Evolutionary conservation across 768 basidiomycete genomes (phyloP), one percentile per base, ranked within the genome.

Genomic region (Auricularia auricula-judae): DNA sequence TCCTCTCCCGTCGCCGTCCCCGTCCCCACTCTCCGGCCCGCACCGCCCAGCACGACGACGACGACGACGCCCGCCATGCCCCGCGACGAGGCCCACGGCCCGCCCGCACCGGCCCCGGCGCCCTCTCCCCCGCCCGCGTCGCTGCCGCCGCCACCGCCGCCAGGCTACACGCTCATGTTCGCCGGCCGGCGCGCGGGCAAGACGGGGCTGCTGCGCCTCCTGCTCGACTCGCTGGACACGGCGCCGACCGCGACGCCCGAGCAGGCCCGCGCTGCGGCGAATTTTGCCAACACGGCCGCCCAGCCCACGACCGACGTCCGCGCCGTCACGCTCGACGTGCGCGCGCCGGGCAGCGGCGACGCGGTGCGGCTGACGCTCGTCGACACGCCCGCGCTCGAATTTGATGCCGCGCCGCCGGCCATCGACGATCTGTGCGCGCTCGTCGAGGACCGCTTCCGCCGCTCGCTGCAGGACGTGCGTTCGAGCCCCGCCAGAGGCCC

Each of bases 181-280:
- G 90, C 89, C 65, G 90, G 90, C 62, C 85, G 84, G 76, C 86
- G 87, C 76, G 88, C 78, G 81, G 85, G 89, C 76, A 93, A 93
- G 82, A 91, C 90, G 29, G 87, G 89, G 66, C 89, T 93, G 72
- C 86, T 92, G 72, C 85, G 89, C 65, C 87, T 92, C 71, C 81
- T 93, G 68, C 83, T 92, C 74, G 89, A 91, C 79, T 90, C 91
- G 68, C 82, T 82, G 78, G 78, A 82, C 72, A 79, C 92, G 71
- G 82, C 88, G 14, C 76, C 81, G 47, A 72, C 78, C 23, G 82
- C 84, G 63, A 79, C 83, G 60, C 86, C 84, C 71, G 89, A 89
- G 71, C 89, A 93, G 56, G 84, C 89, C 68, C 82, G 84, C 62
- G 85, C 85, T 71, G 85, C 90, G 72, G 89, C 89, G 68, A 88